Evolutionary conservation across 2,329 filamentous ascomycete species (phyloP), one percentile per base, ranked within the genome.

Genomic region (Colletotrichum sp.): DNA sequence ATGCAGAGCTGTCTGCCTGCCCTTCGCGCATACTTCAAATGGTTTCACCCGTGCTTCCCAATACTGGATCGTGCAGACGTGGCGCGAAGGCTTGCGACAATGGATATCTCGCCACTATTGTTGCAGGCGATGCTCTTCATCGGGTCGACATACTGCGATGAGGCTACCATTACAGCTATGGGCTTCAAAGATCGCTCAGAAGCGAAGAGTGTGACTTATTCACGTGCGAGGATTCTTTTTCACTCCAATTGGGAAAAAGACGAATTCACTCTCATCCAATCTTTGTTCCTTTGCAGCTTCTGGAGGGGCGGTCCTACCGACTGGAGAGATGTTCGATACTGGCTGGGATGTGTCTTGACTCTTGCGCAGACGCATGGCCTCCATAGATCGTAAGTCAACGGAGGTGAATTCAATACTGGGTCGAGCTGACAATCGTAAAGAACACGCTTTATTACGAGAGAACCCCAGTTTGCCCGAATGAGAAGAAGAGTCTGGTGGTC

Each of bases 1-100:
- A 68, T 75, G 52, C 72, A 76, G 64, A 79, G 68, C 18, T 79
- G 72, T 36, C 67, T 79, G 12, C 77, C 78, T 9, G 78, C 77
- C 3, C 78, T 91, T 1, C 82, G 86, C 21, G 89, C 89, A 0
- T 92, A 91, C 81, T 91, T 92, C 71, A 82, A 84, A 26, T 90
- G 89, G 86, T 91, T 91, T 68, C 90, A 92, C 77, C 89, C 90
- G 0, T 88, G 88, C 70, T 92, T 91, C 64, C 89, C 90, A 0
- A 85, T 92, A 15, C 78, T 92, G 1, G 88, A 91, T 77, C 85
- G 88, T 6, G 81, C 82, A 1, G 85, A 86, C 0, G 82, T 90
- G 10, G 83, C 85, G 70, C 80, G 82, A 4, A 81, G 82, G 3
- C 85, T 89, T 52, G 81, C 80, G 9, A 82, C 83, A 12, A 84